These are phyloP conservation scores for Phialophora macrospora DNA, from an alignment of 2,329 filamentous ascomycete genomes.

Conservation along the genomic window DNA sequence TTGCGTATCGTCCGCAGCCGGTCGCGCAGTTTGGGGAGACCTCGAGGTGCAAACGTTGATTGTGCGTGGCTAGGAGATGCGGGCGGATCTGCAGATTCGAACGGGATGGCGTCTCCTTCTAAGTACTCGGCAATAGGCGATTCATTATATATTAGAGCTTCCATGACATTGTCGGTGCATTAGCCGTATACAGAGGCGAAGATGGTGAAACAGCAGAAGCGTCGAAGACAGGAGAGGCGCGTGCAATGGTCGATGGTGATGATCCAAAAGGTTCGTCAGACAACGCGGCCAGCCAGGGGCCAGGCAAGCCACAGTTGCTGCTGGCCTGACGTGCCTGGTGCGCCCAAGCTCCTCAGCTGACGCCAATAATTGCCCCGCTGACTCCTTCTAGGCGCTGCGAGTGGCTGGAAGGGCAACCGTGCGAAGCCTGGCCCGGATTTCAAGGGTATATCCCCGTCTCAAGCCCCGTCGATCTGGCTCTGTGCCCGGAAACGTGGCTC, in stretches of 20 bases:
- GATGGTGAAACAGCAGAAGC: constrained; percentile 11
- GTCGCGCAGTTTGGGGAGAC: constrained; percentile 30
- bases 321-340: not conserved
- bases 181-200: constrained; percentile 6
- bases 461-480: constrained; percentile 9
- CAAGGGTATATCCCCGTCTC: not conserved
- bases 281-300: not conserved
- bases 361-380: not conserved
- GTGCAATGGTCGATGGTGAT: not conserved
- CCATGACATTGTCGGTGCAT: constrained; percentile 63
- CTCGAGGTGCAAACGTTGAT: constrained; percentile 54
- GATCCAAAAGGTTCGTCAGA: constrained; percentile 1
- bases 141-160: constrained; percentile 83
- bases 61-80: constrained; percentile 47
- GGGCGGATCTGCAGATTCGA: constrained; percentile 43
- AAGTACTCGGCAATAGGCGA: constrained; percentile 88
- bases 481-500: constrained; percentile 3
- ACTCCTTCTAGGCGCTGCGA: not conserved
- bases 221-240: constrained; percentile 13
- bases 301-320: constrained; percentile 5
- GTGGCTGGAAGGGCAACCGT: not conserved
- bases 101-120: constrained; percentile 69
- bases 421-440: not conserved
- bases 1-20: constrained; percentile 30
- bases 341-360: not conserved